phyloP scores from a whole-genome alignment of 2,329 filamentous ascomycete species.

The Diaporthe caulivora region DNA sequence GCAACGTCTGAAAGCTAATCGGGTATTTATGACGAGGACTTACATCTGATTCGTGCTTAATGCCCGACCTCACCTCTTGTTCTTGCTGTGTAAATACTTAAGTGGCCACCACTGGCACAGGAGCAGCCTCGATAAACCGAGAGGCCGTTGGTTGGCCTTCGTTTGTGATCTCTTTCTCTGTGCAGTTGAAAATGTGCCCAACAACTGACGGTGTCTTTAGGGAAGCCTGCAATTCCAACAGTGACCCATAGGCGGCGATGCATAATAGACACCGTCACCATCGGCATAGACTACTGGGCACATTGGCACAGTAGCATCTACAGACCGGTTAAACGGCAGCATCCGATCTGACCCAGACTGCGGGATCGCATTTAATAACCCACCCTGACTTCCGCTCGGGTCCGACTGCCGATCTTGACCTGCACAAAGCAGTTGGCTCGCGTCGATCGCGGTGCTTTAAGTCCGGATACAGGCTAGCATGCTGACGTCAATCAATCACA shows the following conservation, averaged over 20 bases:
- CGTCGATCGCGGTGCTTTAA: background rate
- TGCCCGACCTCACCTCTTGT: background rate
- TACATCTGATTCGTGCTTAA: background rate
- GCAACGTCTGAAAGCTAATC: background rate
- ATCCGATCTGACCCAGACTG: background rate
- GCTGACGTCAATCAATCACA: constrained; percentile 21
- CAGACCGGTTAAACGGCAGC: constrained; percentile 8
- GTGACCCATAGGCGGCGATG: background rate
- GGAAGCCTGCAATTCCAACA: background rate
- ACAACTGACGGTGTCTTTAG: background rate
- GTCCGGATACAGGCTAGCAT: constrained; percentile 2
- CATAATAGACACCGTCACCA: background rate
- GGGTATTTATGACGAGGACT: background rate
- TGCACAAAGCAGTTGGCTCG: constrained; percentile 1
- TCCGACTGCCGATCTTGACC: constrained; percentile 19
- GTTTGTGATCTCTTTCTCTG: background rate
- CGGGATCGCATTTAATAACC: background rate
- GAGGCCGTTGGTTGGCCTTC: background rate
- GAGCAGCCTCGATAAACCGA: background rate
- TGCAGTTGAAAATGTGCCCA: background rate
- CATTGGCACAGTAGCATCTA: background rate
- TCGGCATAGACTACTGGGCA: background rate
- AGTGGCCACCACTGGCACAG: background rate
- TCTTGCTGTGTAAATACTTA: background rate
- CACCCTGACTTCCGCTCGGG: background rate